Percentiles rank a stretch among this genome's conserved stretches.
phyloP scores from a whole-genome alignment of 306 rosid species.

The Cicer cuneatum region DNA sequence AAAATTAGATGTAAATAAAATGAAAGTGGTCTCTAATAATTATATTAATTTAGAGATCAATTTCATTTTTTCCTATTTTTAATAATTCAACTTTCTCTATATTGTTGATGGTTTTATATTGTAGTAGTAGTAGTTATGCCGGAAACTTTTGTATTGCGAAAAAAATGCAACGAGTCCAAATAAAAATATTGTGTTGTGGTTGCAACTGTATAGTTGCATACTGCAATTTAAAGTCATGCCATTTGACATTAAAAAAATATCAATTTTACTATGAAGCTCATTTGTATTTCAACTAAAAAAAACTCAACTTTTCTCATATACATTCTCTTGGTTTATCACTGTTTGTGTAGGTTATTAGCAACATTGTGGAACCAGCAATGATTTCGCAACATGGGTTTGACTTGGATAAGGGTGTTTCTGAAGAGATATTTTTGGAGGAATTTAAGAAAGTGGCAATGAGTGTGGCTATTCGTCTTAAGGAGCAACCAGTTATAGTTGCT shows the following conservation, averaged over 20 bases:
- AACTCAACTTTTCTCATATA: too few species aligned
- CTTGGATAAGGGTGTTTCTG: slow-evolving; percentile 61
- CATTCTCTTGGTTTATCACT: background rate
- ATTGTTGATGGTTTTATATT: too few species aligned
- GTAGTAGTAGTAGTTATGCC: too few species aligned
- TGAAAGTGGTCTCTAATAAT: background rate
- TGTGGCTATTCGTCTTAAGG: slow-evolving; percentile 38
- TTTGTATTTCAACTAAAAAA: too few species aligned
- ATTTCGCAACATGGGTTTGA: slow-evolving; percentile 48
- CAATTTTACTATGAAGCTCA: too few species aligned
- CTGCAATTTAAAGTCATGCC: too few species aligned
- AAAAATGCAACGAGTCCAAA: too few species aligned
- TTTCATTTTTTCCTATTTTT: background rate
- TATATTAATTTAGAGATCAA: background rate
- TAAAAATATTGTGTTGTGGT: too few species aligned
- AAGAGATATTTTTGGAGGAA: slow-evolving; percentile 73
- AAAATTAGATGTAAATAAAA: background rate
- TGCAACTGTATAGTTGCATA: too few species aligned
- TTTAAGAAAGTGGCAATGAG: slow-evolving; percentile 69
- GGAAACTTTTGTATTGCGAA: too few species aligned
- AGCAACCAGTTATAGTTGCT: slow-evolving; percentile 71
- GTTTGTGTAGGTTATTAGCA: slow-evolving; percentile 59
- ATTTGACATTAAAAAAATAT: too few species aligned
- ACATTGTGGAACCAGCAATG: slow-evolving; percentile 71
- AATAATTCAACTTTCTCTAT: background rate